Evolutionary conservation across 805 yeast species (phyloP).

Genomic region (Spathaspora hagerdaliae): DNA sequence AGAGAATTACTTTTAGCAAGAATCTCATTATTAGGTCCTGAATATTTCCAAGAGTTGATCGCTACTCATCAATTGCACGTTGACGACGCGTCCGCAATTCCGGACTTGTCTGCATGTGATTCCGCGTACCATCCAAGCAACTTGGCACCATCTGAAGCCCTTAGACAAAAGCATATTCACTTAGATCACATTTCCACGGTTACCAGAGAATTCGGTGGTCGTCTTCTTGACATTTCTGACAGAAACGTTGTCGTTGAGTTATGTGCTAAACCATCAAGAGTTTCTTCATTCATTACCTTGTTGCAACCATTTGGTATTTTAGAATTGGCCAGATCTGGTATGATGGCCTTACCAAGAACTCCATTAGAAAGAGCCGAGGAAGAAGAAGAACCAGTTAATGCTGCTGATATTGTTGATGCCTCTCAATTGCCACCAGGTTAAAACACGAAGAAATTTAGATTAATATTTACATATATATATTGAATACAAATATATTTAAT

Average conservation of each 20-base stretch:
- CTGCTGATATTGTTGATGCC: constrained; percentile 74
- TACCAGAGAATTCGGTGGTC: constrained; percentile 88
- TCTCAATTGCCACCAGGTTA: constrained; percentile 95
- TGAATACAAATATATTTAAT: no score
- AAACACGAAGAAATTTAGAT: not conserved
- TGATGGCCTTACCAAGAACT: constrained; percentile 98
- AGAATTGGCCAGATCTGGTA: constrained; percentile 95
- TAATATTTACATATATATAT: no score
- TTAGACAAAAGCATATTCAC: constrained; percentile 90
- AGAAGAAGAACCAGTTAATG: constrained; percentile 47
- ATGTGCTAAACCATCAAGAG: constrained; percentile 88
- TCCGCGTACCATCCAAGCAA: constrained; percentile 80
- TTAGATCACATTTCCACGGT: constrained; percentile 78
- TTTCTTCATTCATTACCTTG: constrained; percentile 80
- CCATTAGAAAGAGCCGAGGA: constrained; percentile 58
- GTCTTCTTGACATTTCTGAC: constrained; percentile 85
- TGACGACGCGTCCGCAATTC: constrained; percentile 36
- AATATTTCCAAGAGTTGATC: constrained; percentile 90
- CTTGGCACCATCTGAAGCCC: constrained; percentile 84
- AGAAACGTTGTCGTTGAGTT: constrained; percentile 92
- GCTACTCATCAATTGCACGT: constrained; percentile 67
- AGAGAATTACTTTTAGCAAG: constrained; percentile 90
- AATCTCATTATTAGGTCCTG: constrained; percentile 94
- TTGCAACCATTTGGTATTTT: constrained; percentile 94
- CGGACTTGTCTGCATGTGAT: constrained; percentile 41